Conservation (phyloP, 2,329 filamentous ascomycete genomes). For the Claviceps capensis region DNA sequence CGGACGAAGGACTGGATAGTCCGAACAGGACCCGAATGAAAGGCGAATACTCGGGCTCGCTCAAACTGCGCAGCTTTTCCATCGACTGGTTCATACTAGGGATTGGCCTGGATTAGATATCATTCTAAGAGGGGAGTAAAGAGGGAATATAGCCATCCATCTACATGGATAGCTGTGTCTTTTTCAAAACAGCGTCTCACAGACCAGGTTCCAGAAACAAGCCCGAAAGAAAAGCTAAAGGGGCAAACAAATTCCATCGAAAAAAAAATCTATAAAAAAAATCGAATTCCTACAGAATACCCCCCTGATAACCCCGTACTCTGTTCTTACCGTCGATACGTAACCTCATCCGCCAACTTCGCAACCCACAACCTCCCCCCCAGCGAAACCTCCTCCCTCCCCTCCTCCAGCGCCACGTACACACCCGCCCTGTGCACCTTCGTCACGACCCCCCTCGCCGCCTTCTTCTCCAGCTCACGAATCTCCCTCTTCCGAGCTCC, state of each 20-base stretch:
- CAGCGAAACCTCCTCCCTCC: constrained; percentile 33
- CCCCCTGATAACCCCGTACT: no score
- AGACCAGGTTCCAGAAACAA: no score
- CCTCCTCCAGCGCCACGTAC: constrained; percentile 56
- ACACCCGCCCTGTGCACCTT: constrained; percentile 45
- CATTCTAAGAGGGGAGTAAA: not conserved
- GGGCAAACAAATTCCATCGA: not conserved
- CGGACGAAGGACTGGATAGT: constrained; percentile 35
- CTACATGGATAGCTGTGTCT: no score
- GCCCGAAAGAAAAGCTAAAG: not conserved
- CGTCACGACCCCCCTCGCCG: constrained; percentile 57
- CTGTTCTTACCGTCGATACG: constrained; percentile 36
- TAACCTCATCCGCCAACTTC: constrained; percentile 56
- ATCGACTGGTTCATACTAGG: constrained; percentile 49
- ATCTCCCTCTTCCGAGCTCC: constrained; percentile 61
- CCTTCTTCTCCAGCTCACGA: constrained; percentile 53
- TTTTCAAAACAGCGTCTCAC: no score
- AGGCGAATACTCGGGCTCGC: constrained; percentile 40
- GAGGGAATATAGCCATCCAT: not conserved
- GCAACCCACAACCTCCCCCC: constrained; percentile 46
- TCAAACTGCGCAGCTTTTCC: constrained; percentile 44
- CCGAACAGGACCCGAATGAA: constrained; percentile 53
- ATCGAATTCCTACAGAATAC: not conserved
- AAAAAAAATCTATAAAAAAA: not conserved
- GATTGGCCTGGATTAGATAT: not conserved